Evolutionary conservation across 2,329 filamentous ascomycete species (phyloP).

Genomic region (Emydomyces testavorans): DNA sequence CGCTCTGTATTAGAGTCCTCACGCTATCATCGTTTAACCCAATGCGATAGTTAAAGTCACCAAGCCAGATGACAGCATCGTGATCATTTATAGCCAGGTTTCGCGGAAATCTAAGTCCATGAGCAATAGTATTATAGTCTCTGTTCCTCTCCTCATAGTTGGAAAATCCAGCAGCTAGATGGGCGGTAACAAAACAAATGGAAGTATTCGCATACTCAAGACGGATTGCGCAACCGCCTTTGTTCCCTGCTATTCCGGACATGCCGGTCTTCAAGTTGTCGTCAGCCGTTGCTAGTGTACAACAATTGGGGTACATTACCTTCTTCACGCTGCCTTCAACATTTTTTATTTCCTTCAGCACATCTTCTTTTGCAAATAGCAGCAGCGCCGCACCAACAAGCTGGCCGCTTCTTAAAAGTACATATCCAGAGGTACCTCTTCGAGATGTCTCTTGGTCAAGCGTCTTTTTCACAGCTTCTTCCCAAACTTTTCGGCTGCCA

Average conservation of each 20-base stretch:
- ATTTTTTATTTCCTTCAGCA: constrained; percentile 76
- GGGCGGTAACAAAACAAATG: constrained; percentile 90
- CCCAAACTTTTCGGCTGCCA: constrained; percentile 72
- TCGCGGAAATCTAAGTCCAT: constrained; percentile 78
- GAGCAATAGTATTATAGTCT: constrained; percentile 80
- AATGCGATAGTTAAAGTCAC: constrained; percentile 97
- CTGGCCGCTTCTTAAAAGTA: constrained; percentile 80
- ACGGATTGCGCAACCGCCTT: constrained; percentile 90
- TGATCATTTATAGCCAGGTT: constrained; percentile 89
- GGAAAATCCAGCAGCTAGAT: constrained; percentile 87
- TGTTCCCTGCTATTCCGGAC: constrained; percentile 96
- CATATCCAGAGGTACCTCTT: constrained; percentile 64
- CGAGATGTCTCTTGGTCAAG: constrained; percentile 60
- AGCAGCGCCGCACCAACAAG: constrained; percentile 87
- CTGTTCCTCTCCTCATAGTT: constrained; percentile 95
- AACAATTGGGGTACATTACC: constrained; percentile 25
- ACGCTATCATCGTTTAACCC: constrained; percentile 69
- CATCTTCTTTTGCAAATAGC: constrained; percentile 73
- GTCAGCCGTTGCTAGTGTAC: constrained; percentile 16
- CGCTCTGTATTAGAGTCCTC: constrained; percentile 57
- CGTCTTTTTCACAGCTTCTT: constrained; percentile 63
- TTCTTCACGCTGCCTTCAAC: constrained; percentile 95
- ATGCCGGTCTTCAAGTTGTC: constrained; percentile 54
- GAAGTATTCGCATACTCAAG: constrained; percentile 90
- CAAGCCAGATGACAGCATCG: constrained; percentile 83